Base-by-base conservation (phyloP, 129 eudicot genomes). In the Ambrosia trifida region DNA sequence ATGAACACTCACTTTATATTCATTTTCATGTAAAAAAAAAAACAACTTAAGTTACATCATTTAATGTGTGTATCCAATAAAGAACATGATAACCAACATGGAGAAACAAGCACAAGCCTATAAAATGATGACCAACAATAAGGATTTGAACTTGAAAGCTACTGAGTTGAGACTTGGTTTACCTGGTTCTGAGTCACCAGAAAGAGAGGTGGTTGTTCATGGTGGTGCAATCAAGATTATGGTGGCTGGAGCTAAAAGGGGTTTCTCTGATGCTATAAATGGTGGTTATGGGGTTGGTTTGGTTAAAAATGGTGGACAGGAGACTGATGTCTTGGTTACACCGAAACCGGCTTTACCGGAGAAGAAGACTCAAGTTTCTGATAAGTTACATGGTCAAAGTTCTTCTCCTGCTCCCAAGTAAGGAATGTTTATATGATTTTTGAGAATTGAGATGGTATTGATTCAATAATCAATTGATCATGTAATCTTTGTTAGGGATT, bases 141-240 rank as follows among this genome's bases (percentile, higher is more conserved):
- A 69, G 38, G 79, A 66, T 74, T 69, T 40, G 44, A 40, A 40
- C 44, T 40, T 40, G 44, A 40, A 40, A 40, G 44, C 44, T 2
- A 40, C 44, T 46, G 96, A 90, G 79, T 66, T 90, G 38, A 85
- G 97, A 47, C 83, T 90, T 3, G 97, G 97, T 8, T 78, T 90
- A 61, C 97, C 95, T 18, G 97, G 97, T 3, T 82, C 91, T 8
- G 87, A 90, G 73, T 84, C 85, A 47, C 94, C 89, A 5, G 87
- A 85, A 40, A 78, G 85, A 56, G 84, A 80, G 11, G 44, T 40
- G 30, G 71, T 45, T 38, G 78, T 35, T 62, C 33, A 35, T 52
- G 78, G 71, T 53, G 38, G 58, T 45, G 31, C 16, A 52, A 62
- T 74, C 19, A 86, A 83, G 74, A 69, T 57, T 61, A 44, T 78